Percentiles rank a stretch among this genome's conserved stretches.
Evolutionary conservation across 176 grass and related monocot genomes (phyloP).

Genomic region (Oryza meridionalis): DNA sequence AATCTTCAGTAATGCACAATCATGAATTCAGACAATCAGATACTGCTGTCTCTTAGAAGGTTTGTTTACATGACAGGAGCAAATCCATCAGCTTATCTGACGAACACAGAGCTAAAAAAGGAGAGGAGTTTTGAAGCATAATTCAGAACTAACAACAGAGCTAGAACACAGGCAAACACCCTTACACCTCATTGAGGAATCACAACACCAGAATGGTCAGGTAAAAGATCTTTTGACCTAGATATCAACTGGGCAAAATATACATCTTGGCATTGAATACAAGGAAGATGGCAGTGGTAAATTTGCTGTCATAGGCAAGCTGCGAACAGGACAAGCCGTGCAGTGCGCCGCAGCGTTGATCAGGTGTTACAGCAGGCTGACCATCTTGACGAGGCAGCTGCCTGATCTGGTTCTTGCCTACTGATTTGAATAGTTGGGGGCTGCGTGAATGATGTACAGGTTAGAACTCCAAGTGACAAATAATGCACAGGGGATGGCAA

Average conservation of each 20-base stretch:
- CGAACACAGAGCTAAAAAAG: constrained; percentile 21
- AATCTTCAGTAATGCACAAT: constrained; percentile 20
- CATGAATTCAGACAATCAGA: constrained; percentile 39
- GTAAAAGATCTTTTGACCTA: constrained; percentile 32
- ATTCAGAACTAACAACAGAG: constrained; percentile 28
- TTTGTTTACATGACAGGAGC: constrained; percentile 31
- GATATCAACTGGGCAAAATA: constrained; percentile 39
- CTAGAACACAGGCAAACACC: constrained; percentile 13
- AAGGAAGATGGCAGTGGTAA: constrained; percentile 5
- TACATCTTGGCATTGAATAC: constrained; percentile 49
- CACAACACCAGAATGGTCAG: constrained; percentile 18
- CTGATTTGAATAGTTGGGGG: constrained; percentile 67
- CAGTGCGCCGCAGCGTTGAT: constrained; percentile 2
- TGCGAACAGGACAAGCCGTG: neutral
- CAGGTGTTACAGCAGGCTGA: constrained; percentile 81
- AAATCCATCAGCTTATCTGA: constrained; percentile 26
- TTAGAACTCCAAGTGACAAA: constrained; percentile 21
- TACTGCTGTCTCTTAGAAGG: constrained; percentile 2
- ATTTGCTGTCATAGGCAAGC: constrained; percentile 29
- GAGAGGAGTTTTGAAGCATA: constrained; percentile 27
- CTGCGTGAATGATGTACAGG: constrained; percentile 41
- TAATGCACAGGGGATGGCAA: neutral
- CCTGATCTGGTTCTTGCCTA: constrained; percentile 54
- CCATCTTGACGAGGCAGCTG: constrained; percentile 43
- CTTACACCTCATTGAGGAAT: constrained; percentile 24